Base-by-base conservation (phyloP, 2,329 filamentous ascomycete genomes). In the Albifimbria verrucaria region DNA sequence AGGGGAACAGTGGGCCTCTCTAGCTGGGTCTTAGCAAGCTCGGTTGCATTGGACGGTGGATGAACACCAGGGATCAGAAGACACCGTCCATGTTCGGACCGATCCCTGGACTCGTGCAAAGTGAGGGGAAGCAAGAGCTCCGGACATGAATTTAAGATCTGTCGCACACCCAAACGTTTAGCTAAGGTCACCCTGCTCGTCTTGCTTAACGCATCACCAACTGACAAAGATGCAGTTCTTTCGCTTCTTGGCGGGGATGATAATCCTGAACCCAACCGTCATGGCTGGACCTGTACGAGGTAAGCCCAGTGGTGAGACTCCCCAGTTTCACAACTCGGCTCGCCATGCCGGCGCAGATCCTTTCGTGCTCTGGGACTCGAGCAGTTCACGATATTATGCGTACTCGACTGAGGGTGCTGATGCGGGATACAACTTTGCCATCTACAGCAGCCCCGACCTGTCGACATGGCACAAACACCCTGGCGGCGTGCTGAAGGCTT, bases 401-500 rank as follows among this genome's bases (percentile, higher is more conserved):
- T 71, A 71, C 26, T 71, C 68, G 17, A 69, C 68, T 10, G 68
- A 70, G 46, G 68, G 68, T 10, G 66, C 68, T 10, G 68, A 70
- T 3, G 51, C 59, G 7, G 66, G 64, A 0, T 63, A 59, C 48
- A 57, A 65, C 43, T 71, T 71, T 45, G 68, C 68, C 36, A 64
- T 71, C 18, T 71, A 71, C 56, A 67, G 61, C 49, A 70, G 67
- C 47, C 68, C 68, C 0, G 68, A 71, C 48, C 65, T 71, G 4
- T 63, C 68, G 2, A 71, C 68, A 4, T 71, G 68, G 68, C 65
- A 65, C 44, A 66, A 57, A 48, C 57, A 69, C 12, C 59, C 65
- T 0, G 68, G 66, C 12, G 68, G 68, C 28, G 66, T 66, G 15
- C 48, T 71, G 17, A 66, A 62, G 42, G 65, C 67, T 2, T 71